Percentiles rank a stretch among this genome's conserved stretches.
Conservation (phyloP, 768 basidiomycete species). For the Boletus vinaceobasis region DNA sequence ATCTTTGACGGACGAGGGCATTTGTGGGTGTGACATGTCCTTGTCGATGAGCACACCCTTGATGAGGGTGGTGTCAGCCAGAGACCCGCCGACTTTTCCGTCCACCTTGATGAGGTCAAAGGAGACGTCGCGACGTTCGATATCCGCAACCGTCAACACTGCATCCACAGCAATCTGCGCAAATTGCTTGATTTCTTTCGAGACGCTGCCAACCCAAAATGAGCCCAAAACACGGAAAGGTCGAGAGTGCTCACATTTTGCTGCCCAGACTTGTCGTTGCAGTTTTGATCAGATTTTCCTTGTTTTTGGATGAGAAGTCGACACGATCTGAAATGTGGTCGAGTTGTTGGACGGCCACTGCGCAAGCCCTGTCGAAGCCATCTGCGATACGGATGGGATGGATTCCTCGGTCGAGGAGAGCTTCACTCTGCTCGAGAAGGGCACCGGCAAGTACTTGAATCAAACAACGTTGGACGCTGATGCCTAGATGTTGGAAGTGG, state of each 20-base stretch:
- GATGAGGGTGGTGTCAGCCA: constrained; percentile 93
- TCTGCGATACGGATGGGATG: constrained; percentile 99
- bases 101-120: constrained; percentile 99
- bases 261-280: constrained; percentile 96
- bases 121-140: constrained; percentile 90
- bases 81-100: constrained; percentile 96
- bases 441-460: constrained; percentile 91
- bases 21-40: constrained; percentile 99
- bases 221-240: neutral
- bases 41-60: constrained; percentile 99
- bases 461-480: neutral
- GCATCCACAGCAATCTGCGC: constrained; percentile 98
- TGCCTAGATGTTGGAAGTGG: constrained; percentile 1
- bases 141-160: constrained; percentile 90
- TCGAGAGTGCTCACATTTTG: constrained; percentile 71
- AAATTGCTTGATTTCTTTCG: constrained; percentile 93
- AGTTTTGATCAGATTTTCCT: constrained; percentile 85
- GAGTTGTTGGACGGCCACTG: constrained; percentile 85
- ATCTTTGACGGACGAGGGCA: constrained; percentile 86
- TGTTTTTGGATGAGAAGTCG: constrained; percentile 77
- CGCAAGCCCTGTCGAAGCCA: constrained; percentile 94
- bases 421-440: constrained; percentile 89
- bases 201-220: constrained; percentile 59
- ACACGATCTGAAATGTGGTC: constrained; percentile 89
- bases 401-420: constrained; percentile 97